These are phyloP conservation scores for Acacia crassicarpa DNA, from an alignment of 306 rosid genomes.

Conservation along the genomic window DNA sequence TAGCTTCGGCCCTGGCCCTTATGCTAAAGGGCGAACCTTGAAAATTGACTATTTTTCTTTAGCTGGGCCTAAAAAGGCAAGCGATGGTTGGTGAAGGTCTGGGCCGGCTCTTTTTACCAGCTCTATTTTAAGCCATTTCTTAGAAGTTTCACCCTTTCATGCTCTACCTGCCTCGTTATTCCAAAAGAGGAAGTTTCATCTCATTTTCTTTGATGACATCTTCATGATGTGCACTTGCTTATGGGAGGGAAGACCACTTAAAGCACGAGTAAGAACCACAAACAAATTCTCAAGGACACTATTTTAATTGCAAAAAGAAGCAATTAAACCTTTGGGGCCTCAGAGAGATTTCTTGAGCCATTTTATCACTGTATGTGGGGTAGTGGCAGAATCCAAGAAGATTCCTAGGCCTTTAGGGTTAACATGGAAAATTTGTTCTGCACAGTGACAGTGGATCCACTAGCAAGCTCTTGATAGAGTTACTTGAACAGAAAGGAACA, in stretches of 20 bases:
- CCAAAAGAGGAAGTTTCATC: not conserved
- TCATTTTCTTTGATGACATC: not conserved
- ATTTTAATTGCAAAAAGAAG: not conserved
- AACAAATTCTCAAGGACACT: not conserved
- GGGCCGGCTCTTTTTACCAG: too few relatives aligned
- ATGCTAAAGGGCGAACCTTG: too few relatives aligned
- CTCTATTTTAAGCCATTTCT: not conserved
- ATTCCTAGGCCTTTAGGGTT: not conserved
- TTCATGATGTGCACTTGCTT: not conserved
- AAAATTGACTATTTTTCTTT: too few relatives aligned
- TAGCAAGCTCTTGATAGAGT: not conserved
- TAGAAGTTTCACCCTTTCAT: not conserved
- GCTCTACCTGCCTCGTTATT: too few relatives aligned
- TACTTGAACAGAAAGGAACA: not conserved
- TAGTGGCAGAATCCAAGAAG: not conserved
- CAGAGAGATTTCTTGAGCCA: not conserved
- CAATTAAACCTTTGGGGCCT: not conserved
- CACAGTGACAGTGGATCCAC: not conserved
- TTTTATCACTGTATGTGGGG: not conserved
- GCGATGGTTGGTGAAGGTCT: too few relatives aligned
- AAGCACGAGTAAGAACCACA: not conserved
- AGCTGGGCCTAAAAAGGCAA: too few relatives aligned
- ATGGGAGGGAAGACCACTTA: too few relatives aligned
- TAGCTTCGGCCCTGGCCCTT: too few relatives aligned
- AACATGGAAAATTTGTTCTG: not conserved